Base-by-base conservation (phyloP, 2,329 filamentous ascomycete species). In the Scolecobasidium constrictum region DNA sequence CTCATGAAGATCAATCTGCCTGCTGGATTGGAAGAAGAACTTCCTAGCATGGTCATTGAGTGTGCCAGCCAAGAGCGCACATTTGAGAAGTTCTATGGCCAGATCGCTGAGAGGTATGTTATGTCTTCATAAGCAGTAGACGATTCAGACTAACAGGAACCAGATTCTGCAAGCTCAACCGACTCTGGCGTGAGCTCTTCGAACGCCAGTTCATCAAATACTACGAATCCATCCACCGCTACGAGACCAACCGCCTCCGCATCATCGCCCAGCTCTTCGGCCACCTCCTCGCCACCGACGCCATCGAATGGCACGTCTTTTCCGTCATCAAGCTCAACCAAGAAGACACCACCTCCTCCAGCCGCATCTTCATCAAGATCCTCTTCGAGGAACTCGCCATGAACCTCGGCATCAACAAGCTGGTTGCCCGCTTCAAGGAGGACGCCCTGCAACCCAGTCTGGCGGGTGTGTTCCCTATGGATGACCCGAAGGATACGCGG, bases 291-390 rank as follows among this genome's bases (percentile, higher is more conserved):
- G 81, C 84, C 37, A 84, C 81, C 7, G 87, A 95, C 56, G 86
- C 86, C 16, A 81, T 98, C 45, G 85, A 85, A 46, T 96, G 92
- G 92, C 86, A 96, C 56, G 82, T 86, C 17, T 64, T 98, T 37
- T 84, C 81, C 1, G 74, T 81, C 43, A 78, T 98, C 47, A 88
- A 88, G 58, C 68, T 98, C 40, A 98, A 92, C 56, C 88, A 98
- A 60, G 90, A 96, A 46, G 92, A 98, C 56, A 98, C 92, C 0
- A 98, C 90, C 1, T 90, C 87, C 2, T 92, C 86, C 48, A 94
- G 86, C 52, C 86, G 92, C 69, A 96, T 98, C 61, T 98, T 96
- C 58, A 84, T 98, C 71, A 96, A 95, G 68, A 96, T 96, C 45
- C 67, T 98, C 11, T 93, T 98, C 58, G 87, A 96, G 60, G 87